phyloP scores from a whole-genome alignment of 176 grass and related monocot species.

The Ensete ventricosum region DNA sequence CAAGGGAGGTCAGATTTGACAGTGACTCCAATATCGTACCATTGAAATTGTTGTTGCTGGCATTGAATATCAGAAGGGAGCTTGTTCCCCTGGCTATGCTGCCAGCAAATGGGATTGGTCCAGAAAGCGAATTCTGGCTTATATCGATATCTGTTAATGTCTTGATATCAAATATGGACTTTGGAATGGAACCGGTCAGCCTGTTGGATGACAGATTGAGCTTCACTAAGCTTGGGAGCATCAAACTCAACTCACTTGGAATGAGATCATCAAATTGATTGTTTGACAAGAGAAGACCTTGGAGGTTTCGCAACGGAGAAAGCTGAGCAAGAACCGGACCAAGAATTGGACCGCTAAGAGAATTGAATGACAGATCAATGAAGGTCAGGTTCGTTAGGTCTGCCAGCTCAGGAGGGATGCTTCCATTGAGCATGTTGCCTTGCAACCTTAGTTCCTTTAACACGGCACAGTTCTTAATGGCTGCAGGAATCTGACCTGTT shows the following conservation, averaged over 20 bases:
- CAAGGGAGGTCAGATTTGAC: slow-evolving; percentile 70
- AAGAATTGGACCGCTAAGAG: slow-evolving; percentile 50
- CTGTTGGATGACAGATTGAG: slow-evolving; percentile 72
- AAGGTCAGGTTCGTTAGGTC: slow-evolving; percentile 56
- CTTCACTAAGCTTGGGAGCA: slow-evolving; percentile 58
- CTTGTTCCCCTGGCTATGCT: slow-evolving; percentile 27
- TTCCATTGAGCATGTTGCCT: slow-evolving; percentile 72
- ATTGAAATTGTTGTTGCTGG: slow-evolving; percentile 71
- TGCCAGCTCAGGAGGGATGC: slow-evolving; percentile 63
- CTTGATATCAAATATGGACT: slow-evolving; percentile 48
- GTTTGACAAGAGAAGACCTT: slow-evolving; percentile 78
- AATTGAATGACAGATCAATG: slow-evolving; percentile 71
- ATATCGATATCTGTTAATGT: slow-evolving; percentile 55
- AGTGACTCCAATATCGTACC: slow-evolving; percentile 49
- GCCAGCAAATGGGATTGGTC: slow-evolving; percentile 44
- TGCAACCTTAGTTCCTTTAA: slow-evolving; percentile 58
- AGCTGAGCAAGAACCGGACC: slow-evolving; percentile 50
- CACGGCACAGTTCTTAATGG: slow-evolving; percentile 54
- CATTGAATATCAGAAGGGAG: slow-evolving; percentile 71
- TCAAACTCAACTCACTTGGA: slow-evolving; percentile 43
- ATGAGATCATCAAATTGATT: slow-evolving; percentile 68
- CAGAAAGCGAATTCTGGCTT: slow-evolving; percentile 72
- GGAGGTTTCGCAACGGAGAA: slow-evolving; percentile 42
- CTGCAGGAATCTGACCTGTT: slow-evolving; percentile 57
- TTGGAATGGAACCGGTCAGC: slow-evolving; percentile 56